A percentile compares a stretch with the other conserved stretches of the same genome.
phyloP scores from a whole-genome alignment of 805 yeast genomes.

The Metschnikowia orientalis region DNA sequence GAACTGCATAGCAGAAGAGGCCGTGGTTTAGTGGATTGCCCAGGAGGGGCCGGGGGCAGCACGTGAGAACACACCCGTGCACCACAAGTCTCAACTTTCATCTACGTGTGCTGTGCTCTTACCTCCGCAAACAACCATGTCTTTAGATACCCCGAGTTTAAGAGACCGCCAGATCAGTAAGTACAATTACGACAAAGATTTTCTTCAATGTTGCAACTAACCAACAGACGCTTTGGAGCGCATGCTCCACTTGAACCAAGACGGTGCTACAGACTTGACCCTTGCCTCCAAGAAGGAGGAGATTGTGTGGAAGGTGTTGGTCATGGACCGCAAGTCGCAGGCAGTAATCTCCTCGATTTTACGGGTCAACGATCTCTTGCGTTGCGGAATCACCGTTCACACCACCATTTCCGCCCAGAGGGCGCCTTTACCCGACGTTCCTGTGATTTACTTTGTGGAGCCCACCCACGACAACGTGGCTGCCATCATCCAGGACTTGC shows the following conservation, averaged over 20 bases:
- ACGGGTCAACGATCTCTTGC: constrained; percentile 83
- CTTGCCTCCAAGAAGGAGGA: constrained; percentile 58
- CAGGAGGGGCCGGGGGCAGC: too few species aligned
- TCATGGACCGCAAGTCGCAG: constrained; percentile 77
- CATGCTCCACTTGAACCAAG: constrained; percentile 79
- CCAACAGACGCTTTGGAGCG: constrained; percentile 49
- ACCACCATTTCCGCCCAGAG: constrained; percentile 66
- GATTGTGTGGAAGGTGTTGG: constrained; percentile 84
- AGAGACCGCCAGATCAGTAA: constrained; percentile 13
- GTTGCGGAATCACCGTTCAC: constrained; percentile 91
- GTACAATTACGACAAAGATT: too few species aligned
- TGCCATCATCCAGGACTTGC: constrained; percentile 66
- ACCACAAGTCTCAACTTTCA: too few species aligned
- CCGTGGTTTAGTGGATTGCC: too few species aligned
- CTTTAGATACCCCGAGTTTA: too few species aligned
- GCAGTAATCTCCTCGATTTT: constrained; percentile 87
- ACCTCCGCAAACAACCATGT: too few species aligned
- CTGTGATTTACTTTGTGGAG: constrained; percentile 85
- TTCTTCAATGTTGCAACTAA: constrained; percentile 5
- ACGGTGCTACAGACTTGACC: constrained; percentile 49
- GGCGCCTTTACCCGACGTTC: constrained; percentile 89
- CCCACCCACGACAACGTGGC: constrained; percentile 78
- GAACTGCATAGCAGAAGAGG: too few species aligned
- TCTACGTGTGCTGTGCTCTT: too few species aligned
- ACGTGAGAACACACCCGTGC: too few species aligned